phyloP scores from a whole-genome alignment of 192 early-diverging fungal genomes.

The Phycomyces nitens region DNA sequence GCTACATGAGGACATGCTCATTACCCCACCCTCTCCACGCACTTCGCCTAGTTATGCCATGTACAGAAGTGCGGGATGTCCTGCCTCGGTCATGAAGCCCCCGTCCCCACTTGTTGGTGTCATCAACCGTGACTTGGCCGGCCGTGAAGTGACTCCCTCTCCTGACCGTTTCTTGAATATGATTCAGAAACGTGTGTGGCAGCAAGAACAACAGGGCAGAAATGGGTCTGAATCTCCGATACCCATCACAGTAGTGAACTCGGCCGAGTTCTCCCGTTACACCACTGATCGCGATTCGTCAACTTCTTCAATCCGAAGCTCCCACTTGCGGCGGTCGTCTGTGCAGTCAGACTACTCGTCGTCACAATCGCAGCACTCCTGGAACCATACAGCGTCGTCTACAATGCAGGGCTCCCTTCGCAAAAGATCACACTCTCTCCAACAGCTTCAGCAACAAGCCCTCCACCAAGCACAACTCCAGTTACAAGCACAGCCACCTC shows the following conservation, averaged over 20 bases:
- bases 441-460: neutral
- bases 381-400: constrained; percentile 8
- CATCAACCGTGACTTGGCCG: neutral
- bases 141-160: constrained; percentile 25
- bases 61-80: neutral
- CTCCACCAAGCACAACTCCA: too few species aligned
- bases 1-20: neutral
- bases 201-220: constrained; percentile 11
- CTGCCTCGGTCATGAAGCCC: neutral
- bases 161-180: constrained; percentile 33
- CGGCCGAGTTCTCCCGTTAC: constrained; percentile 26
- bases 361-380: constrained; percentile 9
- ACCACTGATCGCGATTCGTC: constrained; percentile 33
- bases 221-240: constrained; percentile 11
- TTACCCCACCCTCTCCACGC: constrained; percentile 1
- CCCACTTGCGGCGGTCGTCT: constrained; percentile 30
- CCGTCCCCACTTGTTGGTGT: neutral
- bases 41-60: constrained; percentile 7
- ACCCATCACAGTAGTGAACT: constrained; percentile 9
- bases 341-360: constrained; percentile 27
- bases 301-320: constrained; percentile 35
- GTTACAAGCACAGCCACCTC: constrained; percentile 16
- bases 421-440: constrained; percentile 6
- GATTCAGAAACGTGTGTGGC: constrained; percentile 30
- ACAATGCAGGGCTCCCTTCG: neutral